Percentiles rank a stretch among this genome's conserved stretches.
Conservation (phyloP, 495 filamentous ascomycete species). For the Penicillium canescens region DNA sequence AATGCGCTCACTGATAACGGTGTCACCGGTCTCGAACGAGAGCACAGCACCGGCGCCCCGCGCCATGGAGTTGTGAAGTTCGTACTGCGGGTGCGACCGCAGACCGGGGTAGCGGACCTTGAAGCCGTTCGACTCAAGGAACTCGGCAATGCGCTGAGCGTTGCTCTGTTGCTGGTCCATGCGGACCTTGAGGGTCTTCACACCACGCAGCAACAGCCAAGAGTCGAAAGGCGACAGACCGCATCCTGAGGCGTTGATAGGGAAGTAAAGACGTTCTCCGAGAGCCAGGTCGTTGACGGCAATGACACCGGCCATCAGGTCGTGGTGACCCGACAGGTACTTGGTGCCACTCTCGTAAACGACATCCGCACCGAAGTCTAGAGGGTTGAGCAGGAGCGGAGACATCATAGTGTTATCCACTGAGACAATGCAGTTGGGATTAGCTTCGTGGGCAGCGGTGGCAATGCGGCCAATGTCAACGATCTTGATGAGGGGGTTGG, state of each 20-base stretch:
- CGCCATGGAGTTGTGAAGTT: constrained; percentile 92
- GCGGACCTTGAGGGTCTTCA: constrained; percentile 94
- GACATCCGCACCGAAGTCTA: constrained; percentile 92
- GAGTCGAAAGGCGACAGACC: constrained; percentile 93
- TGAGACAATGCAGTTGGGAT: constrained; percentile 77
- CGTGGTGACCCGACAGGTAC: constrained; percentile 96
- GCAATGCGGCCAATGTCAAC: constrained; percentile 85
- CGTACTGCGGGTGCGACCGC: constrained; percentile 93
- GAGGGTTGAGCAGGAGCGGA: constrained; percentile 84
- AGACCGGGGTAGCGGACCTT: constrained; percentile 92
- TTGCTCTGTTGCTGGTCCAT: constrained; percentile 98
- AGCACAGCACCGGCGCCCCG: constrained; percentile 91
- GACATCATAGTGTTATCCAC: constrained; percentile 99
- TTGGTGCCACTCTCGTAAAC: constrained; percentile 98
- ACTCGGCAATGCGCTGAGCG: constrained; percentile 85
- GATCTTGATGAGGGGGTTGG: constrained; percentile 97
- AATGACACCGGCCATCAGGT: constrained; percentile 97
- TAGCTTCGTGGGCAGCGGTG: constrained; percentile 69
- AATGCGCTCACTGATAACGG: constrained; percentile 80
- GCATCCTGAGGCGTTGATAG: constrained; percentile 93
- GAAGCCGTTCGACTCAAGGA: constrained; percentile 90
- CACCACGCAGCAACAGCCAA: constrained; percentile 88
- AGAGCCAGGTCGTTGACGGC: constrained; percentile 79
- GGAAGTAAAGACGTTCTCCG: constrained; percentile 90
- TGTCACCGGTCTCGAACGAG: constrained; percentile 91